phyloP scores from a whole-genome alignment of 2,329 filamentous ascomycete genomes.

The Aspergillus ruber region DNA sequence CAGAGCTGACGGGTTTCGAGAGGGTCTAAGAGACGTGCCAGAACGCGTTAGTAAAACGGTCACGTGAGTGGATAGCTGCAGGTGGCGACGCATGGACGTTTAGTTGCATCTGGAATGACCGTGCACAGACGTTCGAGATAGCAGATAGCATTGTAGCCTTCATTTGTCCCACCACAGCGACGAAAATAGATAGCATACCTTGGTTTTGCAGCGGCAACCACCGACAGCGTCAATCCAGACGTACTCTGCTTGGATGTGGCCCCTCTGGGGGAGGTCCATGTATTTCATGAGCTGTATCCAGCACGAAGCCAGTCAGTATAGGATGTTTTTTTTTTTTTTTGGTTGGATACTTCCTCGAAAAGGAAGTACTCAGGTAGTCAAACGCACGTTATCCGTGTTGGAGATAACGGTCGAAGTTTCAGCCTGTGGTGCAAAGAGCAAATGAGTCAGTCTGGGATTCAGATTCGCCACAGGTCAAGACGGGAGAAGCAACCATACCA shows the following conservation, averaged over 20 bases:
- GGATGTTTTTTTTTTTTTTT: neutral
- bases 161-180: conserved; percentile 1
- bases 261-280: conserved; percentile 83
- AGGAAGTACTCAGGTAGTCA: conserved; percentile 12
- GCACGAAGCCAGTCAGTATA: conserved; percentile 35
- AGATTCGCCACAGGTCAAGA: neutral
- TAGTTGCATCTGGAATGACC: neutral
- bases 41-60: conserved; percentile 3
- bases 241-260: conserved; percentile 86
- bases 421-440: conserved; percentile 29
- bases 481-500: conserved; percentile 14
- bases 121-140: neutral
- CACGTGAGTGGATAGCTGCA: conserved; percentile 26
- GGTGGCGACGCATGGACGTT: conserved; percentile 8
- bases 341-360: neutral
- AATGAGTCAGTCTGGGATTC: conserved; percentile 10
- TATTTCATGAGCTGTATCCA: conserved; percentile 76
- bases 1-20: conserved; percentile 48
- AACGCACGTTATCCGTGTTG: conserved; percentile 43
- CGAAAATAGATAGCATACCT: conserved; percentile 55
- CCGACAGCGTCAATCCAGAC: conserved; percentile 88
- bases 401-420: conserved; percentile 40
- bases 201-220: conserved; percentile 87
- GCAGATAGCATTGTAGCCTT: neutral
- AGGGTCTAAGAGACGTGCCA: conserved; percentile 50